These are phyloP conservation scores for Chloris gayana DNA, from an alignment of 176 grass and related monocot species.

Conservation along the genomic window DNA sequence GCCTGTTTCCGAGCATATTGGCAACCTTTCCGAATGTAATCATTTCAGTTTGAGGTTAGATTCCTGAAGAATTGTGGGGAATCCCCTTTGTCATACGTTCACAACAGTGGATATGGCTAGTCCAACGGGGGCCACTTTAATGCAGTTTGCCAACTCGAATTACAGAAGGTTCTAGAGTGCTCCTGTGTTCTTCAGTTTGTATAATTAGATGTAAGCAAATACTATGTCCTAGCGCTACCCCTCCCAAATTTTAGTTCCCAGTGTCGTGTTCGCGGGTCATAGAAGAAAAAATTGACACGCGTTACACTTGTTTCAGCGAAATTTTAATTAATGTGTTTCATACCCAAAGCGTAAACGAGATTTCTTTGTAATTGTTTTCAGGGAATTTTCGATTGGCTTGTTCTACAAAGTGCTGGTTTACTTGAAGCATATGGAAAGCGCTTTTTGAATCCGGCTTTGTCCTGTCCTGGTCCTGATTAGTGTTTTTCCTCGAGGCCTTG, in stretches of 20 bases:
- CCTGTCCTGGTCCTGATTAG: background rate
- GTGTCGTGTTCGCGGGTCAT: too few species aligned
- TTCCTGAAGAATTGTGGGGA: background rate
- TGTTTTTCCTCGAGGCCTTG: background rate
- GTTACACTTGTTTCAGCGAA: background rate
- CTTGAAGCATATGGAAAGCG: background rate
- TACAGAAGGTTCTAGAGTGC: background rate
- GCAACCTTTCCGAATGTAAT: background rate
- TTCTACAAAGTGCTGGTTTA: background rate
- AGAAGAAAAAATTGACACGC: too few species aligned
- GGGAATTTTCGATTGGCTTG: background rate
- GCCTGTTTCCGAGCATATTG: background rate
- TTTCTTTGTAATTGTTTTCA: background rate
- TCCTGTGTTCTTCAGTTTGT: background rate
- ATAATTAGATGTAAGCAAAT: background rate
- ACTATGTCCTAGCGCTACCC: background rate
- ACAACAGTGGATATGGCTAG: background rate
- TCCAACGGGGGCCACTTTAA: background rate
- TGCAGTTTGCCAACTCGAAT: background rate
- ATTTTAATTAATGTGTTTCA: background rate
- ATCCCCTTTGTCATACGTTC: background rate
- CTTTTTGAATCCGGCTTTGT: background rate
- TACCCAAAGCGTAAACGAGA: background rate
- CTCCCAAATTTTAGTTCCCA: background rate
- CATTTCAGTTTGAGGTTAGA: background rate